Evolutionary conservation across 352 stramenopile species (phyloP).

Genomic region (Globisporangium emineosum): DNA sequence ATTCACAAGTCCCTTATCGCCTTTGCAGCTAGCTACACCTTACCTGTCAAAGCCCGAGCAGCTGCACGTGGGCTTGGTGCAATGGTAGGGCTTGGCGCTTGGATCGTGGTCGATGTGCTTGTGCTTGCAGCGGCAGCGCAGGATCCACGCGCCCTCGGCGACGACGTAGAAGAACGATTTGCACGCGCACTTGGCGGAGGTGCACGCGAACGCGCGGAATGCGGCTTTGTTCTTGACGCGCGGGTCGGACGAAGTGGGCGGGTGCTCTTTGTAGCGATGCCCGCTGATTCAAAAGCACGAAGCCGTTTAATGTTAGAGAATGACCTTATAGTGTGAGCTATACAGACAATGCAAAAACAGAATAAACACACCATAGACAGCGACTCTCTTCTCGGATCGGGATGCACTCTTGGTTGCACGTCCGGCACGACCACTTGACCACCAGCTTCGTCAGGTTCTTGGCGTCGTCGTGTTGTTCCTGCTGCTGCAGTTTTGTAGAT

Average conservation of each 20-base stretch:
- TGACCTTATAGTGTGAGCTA: not conserved
- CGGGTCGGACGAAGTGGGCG: slow-evolving; percentile 27
- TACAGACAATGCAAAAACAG: not conserved
- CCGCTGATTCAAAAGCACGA: slow-evolving; percentile 24
- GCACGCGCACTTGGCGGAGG: slow-evolving; percentile 50
- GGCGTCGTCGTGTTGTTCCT: not conserved
- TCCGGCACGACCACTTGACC: slow-evolving; percentile 60
- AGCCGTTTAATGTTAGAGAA: not conserved
- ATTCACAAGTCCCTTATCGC: not conserved
- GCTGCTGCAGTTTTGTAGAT: not conserved
- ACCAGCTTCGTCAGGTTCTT: slow-evolving; percentile 33
- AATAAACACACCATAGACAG: slow-evolving; percentile 54
- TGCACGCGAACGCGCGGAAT: slow-evolving; percentile 57
- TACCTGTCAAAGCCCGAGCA: slow-evolving; percentile 71
- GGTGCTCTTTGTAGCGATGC: slow-evolving; percentile 79
- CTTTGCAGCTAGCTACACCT: not conserved
- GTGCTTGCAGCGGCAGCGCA: slow-evolving; percentile 80
- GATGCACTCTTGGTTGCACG: slow-evolving; percentile 72
- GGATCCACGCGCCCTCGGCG: slow-evolving; percentile 73
- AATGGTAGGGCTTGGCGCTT: slow-evolving; percentile 31
- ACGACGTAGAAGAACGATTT: slow-evolving; percentile 76
- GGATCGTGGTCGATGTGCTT: slow-evolving; percentile 75
- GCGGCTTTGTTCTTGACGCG: slow-evolving; percentile 30
- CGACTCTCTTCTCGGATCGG: slow-evolving; percentile 72
- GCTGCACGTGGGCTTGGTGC: slow-evolving; percentile 49